Base-by-base conservation (phyloP, 2,329 filamentous ascomycete species). In the Teratosphaeria viscida region DNA sequence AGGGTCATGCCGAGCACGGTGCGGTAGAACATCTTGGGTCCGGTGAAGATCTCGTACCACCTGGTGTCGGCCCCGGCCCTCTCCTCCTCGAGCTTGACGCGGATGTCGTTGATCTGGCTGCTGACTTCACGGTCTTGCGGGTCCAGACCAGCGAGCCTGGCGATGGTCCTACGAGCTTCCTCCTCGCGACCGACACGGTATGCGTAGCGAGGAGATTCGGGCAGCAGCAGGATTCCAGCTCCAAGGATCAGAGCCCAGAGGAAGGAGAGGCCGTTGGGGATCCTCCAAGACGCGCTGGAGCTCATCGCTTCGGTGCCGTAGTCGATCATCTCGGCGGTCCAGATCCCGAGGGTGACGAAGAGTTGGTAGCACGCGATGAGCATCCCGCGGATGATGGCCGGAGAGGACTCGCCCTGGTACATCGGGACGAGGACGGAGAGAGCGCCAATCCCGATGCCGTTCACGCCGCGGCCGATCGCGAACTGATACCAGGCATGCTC, bases 271-370 rank as follows among this genome's bases (percentile, higher is more conserved):
- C 81, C 82, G 74, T 84, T 81, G 57, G 86, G 82, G 6, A 88
- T 81, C 62, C 85, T 78, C 85, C 85, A 89, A 8, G 83, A 78
- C 2, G 78, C 77, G 32, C 79, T 79, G 64, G 73, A 75, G 0
- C 56, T 19, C 56, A 75, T 75, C 2, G 70, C 72, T 63, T 82
- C 75, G 7, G 85, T 88, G 8, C 84, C 84, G 67, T 76, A 87
- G 70, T 87, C 85, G 71, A 79, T 76, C 66, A 74, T 72, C 59
- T 72, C 72, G 2, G 75, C 78, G 27, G 75, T 69, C 57, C 77
- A 84, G 70, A 89, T 87, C 55, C 86, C 86, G 29, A 88, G 76
- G 0, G 85, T 88, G 69, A 88, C 85, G 70, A 87, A 82, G 5
- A 88, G 79, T 75, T 88, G 86, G 72, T 88, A 88, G 56, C 79